A percentile compares a stretch with the other conserved stretches of the same genome.
These are phyloP conservation scores for Hypomontagnella submonticulosa DNA, from an alignment of 495 filamentous ascomycete species.

Conservation along the genomic window DNA sequence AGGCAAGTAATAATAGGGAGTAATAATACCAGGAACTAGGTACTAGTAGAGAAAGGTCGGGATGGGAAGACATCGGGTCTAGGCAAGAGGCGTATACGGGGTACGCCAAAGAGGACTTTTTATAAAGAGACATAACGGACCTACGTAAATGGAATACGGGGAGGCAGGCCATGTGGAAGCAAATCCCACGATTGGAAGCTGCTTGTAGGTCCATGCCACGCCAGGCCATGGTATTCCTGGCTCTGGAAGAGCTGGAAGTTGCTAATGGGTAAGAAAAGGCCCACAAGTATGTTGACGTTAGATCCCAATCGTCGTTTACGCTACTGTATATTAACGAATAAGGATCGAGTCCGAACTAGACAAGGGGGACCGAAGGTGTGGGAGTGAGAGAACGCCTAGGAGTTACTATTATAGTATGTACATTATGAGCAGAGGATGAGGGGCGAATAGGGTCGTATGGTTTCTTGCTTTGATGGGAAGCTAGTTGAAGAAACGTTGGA, in stretches of 20 bases:
- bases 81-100: slow-evolving; percentile 25
- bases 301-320: slow-evolving; percentile 30
- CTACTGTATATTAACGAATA: slow-evolving; percentile 34
- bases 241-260: slow-evolving; percentile 32
- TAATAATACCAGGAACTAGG: neutral
- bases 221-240: slow-evolving; percentile 39
- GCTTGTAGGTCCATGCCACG: slow-evolving; percentile 37
- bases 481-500: slow-evolving; percentile 21
- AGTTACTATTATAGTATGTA: slow-evolving; percentile 23
- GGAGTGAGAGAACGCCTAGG: slow-evolving; percentile 17
- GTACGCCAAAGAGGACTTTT: slow-evolving; percentile 19
- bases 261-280: slow-evolving; percentile 35
- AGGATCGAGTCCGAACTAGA: slow-evolving; percentile 25
- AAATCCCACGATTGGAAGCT: slow-evolving; percentile 42
- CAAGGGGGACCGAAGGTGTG: slow-evolving; percentile 29
- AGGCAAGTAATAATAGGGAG: slow-evolving; percentile 8
- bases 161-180: slow-evolving; percentile 28
- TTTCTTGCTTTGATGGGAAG: slow-evolving; percentile 23
- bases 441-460: slow-evolving; percentile 30
- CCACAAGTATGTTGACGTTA: slow-evolving; percentile 40
- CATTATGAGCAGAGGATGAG: slow-evolving; percentile 21
- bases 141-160: slow-evolving; percentile 36
- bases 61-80: slow-evolving; percentile 17
- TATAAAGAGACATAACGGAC: slow-evolving; percentile 32
- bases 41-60: slow-evolving; percentile 11